Conservation (phyloP, 2,329 filamentous ascomycete species). For the Apiospora hydei region DNA sequence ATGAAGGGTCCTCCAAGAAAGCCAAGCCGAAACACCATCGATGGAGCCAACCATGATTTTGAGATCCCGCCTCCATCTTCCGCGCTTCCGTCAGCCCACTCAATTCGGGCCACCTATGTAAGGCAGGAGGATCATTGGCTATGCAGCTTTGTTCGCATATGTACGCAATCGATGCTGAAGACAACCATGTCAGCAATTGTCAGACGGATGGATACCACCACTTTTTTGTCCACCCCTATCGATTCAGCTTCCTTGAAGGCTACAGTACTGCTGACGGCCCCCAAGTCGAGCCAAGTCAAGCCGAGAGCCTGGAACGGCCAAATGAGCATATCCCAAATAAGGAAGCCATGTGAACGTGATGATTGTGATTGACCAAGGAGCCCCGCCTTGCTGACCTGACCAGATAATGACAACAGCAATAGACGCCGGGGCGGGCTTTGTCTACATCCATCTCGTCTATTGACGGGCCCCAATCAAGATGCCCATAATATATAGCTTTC, state of each 20-base stretch:
- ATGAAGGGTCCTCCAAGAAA: background rate
- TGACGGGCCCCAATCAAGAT: background rate
- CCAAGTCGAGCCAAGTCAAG: background rate
- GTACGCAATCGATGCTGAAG: background rate
- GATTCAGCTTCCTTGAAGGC: background rate
- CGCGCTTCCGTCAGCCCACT: background rate
- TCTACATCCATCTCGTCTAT: background rate
- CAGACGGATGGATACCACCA: background rate
- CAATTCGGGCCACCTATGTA: background rate
- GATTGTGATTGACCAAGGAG: conserved; percentile 10
- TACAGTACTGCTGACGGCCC: background rate
- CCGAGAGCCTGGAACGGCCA: background rate
- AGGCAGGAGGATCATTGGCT: background rate
- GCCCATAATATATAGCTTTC: background rate
- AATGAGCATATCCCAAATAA: background rate
- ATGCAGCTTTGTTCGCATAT: background rate
- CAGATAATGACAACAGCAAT: background rate
- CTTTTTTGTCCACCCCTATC: background rate
- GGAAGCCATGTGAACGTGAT: conserved; percentile 16
- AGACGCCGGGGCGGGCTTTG: conserved; percentile 16
- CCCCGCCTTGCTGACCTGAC: background rate
- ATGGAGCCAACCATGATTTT: background rate
- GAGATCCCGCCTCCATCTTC: conserved; percentile 12
- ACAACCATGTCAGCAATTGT: background rate
- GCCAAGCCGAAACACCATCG: background rate